These are phyloP conservation scores for Phoma sp. DNA, from an alignment of 2,329 filamentous ascomycete species.

Conservation along the genomic window DNA sequence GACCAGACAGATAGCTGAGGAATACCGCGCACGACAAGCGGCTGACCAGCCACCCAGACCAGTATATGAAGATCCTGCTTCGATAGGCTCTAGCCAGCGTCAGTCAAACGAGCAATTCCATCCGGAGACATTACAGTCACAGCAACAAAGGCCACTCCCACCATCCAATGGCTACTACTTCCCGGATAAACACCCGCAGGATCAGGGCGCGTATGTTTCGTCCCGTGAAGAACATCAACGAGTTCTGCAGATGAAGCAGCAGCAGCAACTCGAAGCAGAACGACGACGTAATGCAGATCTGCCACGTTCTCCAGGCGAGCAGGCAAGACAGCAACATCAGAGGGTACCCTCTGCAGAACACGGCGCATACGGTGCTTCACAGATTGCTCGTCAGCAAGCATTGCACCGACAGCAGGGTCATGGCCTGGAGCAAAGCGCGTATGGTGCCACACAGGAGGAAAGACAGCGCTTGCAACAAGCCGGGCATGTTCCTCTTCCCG, in stretches of 20 bases:
- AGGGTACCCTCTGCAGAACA: background rate
- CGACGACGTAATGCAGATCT: background rate
- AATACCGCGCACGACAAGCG: conserved; percentile 22
- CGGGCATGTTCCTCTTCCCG: conserved; percentile 7
- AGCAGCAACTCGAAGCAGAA: conserved; percentile 13
- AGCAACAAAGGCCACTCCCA: conserved; percentile 19
- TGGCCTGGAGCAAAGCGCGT: background rate
- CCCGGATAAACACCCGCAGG: conserved; percentile 21
- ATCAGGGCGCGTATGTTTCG: conserved; percentile 24
- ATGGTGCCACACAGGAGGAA: conserved; percentile 9
- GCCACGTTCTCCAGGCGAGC: conserved; percentile 4
- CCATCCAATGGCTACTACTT: conserved; percentile 33
- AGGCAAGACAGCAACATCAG: conserved; percentile 1
- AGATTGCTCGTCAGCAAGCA: conserved; percentile 13
- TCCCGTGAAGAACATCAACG: conserved; percentile 23
- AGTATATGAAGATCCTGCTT: conserved; percentile 6
- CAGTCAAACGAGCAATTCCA: conserved; percentile 12
- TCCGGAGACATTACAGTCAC: conserved; percentile 14
- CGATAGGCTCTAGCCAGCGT: conserved; percentile 5
- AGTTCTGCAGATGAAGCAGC: conserved; percentile 9
- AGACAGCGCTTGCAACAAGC: conserved; percentile 22
- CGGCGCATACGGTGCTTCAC: conserved; percentile 1
- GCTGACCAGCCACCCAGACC: conserved; percentile 13
- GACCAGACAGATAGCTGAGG: conserved; percentile 31
- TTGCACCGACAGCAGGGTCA: conserved; percentile 6